Conservation (phyloP, 345 rosid species). For the Arabis alpina region DNA sequence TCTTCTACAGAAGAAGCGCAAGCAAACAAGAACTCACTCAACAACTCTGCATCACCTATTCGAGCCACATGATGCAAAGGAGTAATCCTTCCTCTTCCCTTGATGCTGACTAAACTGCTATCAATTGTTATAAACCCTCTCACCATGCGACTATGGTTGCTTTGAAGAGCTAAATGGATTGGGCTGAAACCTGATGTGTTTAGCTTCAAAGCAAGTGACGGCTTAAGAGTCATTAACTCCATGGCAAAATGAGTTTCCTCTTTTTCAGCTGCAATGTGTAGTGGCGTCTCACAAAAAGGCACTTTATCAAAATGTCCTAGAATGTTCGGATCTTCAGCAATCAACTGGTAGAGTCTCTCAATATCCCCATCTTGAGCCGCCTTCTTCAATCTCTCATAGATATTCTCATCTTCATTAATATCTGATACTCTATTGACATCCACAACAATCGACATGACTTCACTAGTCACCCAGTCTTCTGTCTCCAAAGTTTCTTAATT, state of each 20-base stretch:
- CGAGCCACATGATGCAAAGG: constrained; percentile 45
- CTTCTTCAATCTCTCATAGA: constrained; percentile 7
- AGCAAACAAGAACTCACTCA: constrained; percentile 25
- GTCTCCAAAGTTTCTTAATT: neutral
- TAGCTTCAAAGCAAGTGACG: constrained; percentile 39
- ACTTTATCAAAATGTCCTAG: constrained; percentile 24
- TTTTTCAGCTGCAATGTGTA: constrained; percentile 41
- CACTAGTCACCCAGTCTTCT: neutral
- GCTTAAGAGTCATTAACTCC: constrained; percentile 40
- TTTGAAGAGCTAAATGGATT: constrained; percentile 39
- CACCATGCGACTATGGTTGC: constrained; percentile 1
- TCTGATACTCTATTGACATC: constrained; percentile 14
- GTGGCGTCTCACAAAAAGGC: constrained; percentile 42
- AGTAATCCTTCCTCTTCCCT: constrained; percentile 40
- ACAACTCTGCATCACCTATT: constrained; percentile 17
- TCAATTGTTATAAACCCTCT: constrained; percentile 33
- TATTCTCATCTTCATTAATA: constrained; percentile 1
- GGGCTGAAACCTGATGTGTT: constrained; percentile 38
- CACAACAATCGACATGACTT: neutral
- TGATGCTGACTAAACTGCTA: constrained; percentile 37
- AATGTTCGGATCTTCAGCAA: constrained; percentile 39
- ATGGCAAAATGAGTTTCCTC: constrained; percentile 42
- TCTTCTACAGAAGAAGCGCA: constrained; percentile 45
- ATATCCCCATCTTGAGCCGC: constrained; percentile 18
- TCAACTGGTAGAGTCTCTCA: neutral